phyloP scores from a whole-genome alignment of 441 rosid genomes.

The Pelargonium citronellum region DNA sequence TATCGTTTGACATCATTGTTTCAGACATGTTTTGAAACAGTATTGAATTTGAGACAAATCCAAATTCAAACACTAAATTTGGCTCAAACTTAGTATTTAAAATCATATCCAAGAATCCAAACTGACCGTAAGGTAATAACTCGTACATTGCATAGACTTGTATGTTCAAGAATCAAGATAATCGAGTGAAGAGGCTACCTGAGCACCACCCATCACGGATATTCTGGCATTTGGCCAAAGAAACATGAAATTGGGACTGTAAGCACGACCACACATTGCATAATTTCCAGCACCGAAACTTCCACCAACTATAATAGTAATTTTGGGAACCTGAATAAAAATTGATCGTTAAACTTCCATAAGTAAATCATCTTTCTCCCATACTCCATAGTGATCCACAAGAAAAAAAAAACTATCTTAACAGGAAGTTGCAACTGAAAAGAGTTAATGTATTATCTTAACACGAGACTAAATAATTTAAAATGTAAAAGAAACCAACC shows the following conservation, averaged over 20 bases:
- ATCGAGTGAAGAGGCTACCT: conserved; percentile 41
- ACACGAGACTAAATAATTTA: not conserved
- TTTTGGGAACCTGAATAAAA: conserved; percentile 67
- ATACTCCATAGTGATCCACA: not conserved
- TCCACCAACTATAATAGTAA: conserved; percentile 85
- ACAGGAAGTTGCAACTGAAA: too few relatives aligned
- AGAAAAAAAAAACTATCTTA: not conserved
- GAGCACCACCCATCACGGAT: conserved; percentile 95
- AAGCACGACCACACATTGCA: conserved; percentile 99
- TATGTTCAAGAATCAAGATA: not conserved
- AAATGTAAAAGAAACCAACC: conserved; percentile 35
- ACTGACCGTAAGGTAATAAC: not conserved
- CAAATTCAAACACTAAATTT: too few relatives aligned
- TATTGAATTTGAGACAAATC: too few relatives aligned
- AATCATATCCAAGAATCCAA: too few relatives aligned
- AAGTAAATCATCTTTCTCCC: not conserved
- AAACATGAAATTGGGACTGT: conserved; percentile 81
- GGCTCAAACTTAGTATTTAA: too few relatives aligned
- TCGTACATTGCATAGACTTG: not conserved
- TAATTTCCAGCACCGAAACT: conserved; percentile 98
- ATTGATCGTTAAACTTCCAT: conserved; percentile 11
- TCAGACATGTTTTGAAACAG: too few relatives aligned
- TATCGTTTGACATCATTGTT: too few relatives aligned
- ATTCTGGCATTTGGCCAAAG: conserved; percentile 95
- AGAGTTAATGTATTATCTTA: too few relatives aligned